A percentile compares a stretch with the other conserved stretches of the same genome.
These are phyloP conservation scores for Hyaloscypha hepaticicola DNA, from an alignment of 495 filamentous ascomycete species.

Conservation along the genomic window DNA sequence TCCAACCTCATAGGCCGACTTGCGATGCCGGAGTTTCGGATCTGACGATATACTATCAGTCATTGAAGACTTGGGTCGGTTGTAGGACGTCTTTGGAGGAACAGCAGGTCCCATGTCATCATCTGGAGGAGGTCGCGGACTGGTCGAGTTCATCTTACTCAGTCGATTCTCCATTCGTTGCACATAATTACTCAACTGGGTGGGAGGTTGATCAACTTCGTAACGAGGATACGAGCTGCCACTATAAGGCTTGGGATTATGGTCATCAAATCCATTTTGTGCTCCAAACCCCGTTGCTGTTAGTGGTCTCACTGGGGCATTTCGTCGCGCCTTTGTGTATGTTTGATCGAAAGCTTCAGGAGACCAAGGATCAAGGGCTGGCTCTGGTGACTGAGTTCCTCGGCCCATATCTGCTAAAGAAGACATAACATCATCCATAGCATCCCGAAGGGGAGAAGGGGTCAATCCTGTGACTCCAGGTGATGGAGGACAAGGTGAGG, in stretches of 20 bases:
- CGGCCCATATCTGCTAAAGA: slow-evolving; percentile 86
- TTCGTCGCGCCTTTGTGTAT: slow-evolving; percentile 41
- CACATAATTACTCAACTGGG: slow-evolving; percentile 79
- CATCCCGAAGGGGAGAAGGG: slow-evolving; percentile 85
- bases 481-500: slow-evolving; percentile 62
- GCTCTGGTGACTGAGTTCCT: slow-evolving; percentile 50
- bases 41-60: slow-evolving; percentile 29
- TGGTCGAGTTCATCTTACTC: slow-evolving; percentile 67
- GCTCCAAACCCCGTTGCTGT: slow-evolving; percentile 69
- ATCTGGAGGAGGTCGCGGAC: slow-evolving; percentile 34
- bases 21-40: slow-evolving; percentile 53
- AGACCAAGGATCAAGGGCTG: slow-evolving; percentile 78
- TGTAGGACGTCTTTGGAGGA: slow-evolving; percentile 57
- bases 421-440: slow-evolving; percentile 98
- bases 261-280: slow-evolving; percentile 46
- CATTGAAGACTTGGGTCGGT: slow-evolving; percentile 52
- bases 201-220: slow-evolving; percentile 51
- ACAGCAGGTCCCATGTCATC: slow-evolving; percentile 56
- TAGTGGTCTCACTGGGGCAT: slow-evolving; percentile 51
- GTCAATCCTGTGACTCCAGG: slow-evolving; percentile 68
- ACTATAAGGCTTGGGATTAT: slow-evolving; percentile 41
- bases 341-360: slow-evolving; percentile 80
- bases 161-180: slow-evolving; percentile 84
- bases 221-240: slow-evolving; percentile 26
- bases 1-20: slow-evolving; percentile 83